A percentile compares a stretch with the other conserved stretches of the same genome.
Conservation (phyloP, 2,329 filamentous ascomycete species). For the Pseudogymnoascus sp. region DNA sequence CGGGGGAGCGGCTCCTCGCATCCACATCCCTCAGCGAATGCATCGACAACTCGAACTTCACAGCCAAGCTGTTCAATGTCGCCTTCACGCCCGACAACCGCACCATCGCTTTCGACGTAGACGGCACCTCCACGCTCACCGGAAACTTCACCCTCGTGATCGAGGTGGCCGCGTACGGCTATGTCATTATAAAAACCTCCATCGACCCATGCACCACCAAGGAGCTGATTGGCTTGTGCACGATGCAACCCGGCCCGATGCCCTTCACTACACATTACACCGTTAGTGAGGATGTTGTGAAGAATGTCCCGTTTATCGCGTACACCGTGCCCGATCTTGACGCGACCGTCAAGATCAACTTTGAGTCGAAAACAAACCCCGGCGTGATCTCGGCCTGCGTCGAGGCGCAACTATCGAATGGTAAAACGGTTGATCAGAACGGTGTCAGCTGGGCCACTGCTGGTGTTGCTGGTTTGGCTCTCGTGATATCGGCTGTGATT, state of each 20-base stretch:
- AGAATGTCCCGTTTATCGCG: constrained; percentile 70
- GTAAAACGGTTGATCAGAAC: constrained; percentile 82
- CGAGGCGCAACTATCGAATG: constrained; percentile 81
- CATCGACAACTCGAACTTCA: constrained; percentile 77
- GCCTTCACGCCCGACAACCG: constrained; percentile 69
- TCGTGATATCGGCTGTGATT: constrained; percentile 79
- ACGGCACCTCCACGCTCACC: constrained; percentile 75
- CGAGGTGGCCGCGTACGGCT: constrained; percentile 75
- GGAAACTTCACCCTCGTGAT: constrained; percentile 76
- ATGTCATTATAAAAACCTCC: constrained; percentile 57
- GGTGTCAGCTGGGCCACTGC: constrained; percentile 88
- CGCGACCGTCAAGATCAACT: constrained; percentile 75
- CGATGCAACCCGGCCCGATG: constrained; percentile 81
- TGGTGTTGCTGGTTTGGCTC: constrained; percentile 75
- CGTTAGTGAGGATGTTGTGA: constrained; percentile 50
- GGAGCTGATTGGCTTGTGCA: constrained; percentile 69
- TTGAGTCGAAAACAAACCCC: constrained; percentile 38
- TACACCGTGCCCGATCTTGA: constrained; percentile 90
- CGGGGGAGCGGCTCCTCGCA: constrained; percentile 38
- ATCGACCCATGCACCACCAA: constrained; percentile 70
- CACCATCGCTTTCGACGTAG: constrained; percentile 65
- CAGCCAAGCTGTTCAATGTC: constrained; percentile 83
- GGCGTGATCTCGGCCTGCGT: constrained; percentile 71
- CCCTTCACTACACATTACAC: constrained; percentile 65
- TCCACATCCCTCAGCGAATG: constrained; percentile 82